phyloP scores from a whole-genome alignment of 768 basidiomycete genomes.

The Rhodocollybia butyracea region DNA sequence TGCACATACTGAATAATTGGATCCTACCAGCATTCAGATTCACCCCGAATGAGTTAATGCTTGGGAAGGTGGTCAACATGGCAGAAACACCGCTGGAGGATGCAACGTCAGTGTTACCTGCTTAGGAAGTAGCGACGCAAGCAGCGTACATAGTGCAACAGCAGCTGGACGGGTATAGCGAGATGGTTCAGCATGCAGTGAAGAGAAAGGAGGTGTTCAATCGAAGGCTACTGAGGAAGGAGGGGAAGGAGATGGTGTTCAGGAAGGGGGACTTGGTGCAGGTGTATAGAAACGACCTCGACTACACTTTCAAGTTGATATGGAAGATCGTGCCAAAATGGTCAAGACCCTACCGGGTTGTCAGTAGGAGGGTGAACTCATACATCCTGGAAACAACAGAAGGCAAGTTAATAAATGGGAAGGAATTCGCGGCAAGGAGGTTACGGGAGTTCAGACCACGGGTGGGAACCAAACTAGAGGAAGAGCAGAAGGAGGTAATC shows the following conservation, averaged over 20 bases:
- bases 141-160: too few species aligned
- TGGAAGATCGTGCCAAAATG: neutral
- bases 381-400: neutral
- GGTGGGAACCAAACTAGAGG: neutral
- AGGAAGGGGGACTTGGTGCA: neutral
- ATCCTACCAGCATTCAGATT: neutral
- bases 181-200: neutral
- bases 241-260: neutral
- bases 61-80: neutral
- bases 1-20: neutral
- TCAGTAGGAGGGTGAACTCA: neutral
- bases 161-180: neutral
- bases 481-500: neutral
- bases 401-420: neutral
- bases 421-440: neutral
- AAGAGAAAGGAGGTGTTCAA: neutral
- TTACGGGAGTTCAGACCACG: neutral
- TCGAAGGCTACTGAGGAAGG: neutral
- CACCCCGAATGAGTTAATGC: neutral
- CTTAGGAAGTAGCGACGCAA: too few species aligned
- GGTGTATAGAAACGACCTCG: neutral
- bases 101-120: too few species aligned
- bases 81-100: neutral
- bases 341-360: neutral
- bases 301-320: too few species aligned